phyloP scores from a whole-genome alignment of 2,329 filamentous ascomycete species.

The Monosporascus ibericus region DNA sequence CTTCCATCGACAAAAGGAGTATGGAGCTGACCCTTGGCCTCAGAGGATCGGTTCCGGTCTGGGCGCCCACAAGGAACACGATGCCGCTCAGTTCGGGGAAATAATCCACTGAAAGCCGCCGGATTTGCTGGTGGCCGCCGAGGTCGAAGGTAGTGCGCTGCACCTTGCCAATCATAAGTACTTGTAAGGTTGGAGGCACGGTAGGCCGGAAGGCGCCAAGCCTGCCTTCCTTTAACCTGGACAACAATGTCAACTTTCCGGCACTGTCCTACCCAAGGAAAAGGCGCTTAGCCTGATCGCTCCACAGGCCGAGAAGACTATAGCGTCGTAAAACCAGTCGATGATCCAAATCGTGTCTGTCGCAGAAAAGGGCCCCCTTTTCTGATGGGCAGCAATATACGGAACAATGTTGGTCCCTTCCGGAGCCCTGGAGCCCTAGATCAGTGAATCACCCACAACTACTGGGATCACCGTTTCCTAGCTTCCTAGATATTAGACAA shows the following conservation, averaged over 20 bases:
- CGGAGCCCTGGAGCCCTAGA: too few species aligned
- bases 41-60: slow-evolving; percentile 64
- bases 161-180: slow-evolving; percentile 55
- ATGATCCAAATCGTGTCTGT: slow-evolving; percentile 3
- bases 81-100: slow-evolving; percentile 66
- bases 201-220: slow-evolving; percentile 55
- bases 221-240: slow-evolving; percentile 59
- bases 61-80: slow-evolving; percentile 70
- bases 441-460: too few species aligned
- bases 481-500: too few species aligned
- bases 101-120: slow-evolving; percentile 65
- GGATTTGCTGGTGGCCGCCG: slow-evolving; percentile 39
- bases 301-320: slow-evolving; percentile 53
- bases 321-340: slow-evolving; percentile 48
- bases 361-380: too few species aligned
- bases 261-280: slow-evolving; percentile 60
- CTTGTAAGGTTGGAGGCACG: slow-evolving; percentile 57
- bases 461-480: too few species aligned
- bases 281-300: slow-evolving; percentile 59
- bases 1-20: slow-evolving; percentile 68
- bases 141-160: slow-evolving; percentile 60
- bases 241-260: slow-evolving; percentile 57
- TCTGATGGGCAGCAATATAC: too few species aligned
- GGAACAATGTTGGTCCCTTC: too few species aligned
- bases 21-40: slow-evolving; percentile 70